phyloP scores from a whole-genome alignment of 768 basidiomycete species.

The Rubroboletus satanas region DNA sequence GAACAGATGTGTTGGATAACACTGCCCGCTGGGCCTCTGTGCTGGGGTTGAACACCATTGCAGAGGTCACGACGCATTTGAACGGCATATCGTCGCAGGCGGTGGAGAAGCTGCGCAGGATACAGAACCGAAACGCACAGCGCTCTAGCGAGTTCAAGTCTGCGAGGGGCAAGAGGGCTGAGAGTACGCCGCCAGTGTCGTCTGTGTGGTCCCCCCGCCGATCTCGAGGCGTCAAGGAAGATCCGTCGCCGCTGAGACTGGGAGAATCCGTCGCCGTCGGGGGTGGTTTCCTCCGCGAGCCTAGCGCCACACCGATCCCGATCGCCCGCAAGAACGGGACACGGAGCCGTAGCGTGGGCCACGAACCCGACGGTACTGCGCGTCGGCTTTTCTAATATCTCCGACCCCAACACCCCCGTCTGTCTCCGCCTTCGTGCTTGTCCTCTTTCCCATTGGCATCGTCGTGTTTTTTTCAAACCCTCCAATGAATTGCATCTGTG shows the following conservation, averaged over 20 bases:
- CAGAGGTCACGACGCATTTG: conserved; percentile 19
- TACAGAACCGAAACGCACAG: conserved; percentile 6
- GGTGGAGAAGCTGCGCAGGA: conserved; percentile 19
- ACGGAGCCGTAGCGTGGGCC: conserved; percentile 29
- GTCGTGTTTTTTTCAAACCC: neutral
- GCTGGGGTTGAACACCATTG: conserved; percentile 18
- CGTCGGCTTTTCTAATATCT: conserved; percentile 16
- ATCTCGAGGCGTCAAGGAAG: conserved; percentile 14
- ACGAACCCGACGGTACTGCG: conserved; percentile 12
- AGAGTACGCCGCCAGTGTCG: conserved; percentile 29
- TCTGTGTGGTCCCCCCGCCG: conserved; percentile 17
- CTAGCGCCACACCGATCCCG: conserved; percentile 23
- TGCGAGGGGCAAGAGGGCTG: conserved; percentile 21
- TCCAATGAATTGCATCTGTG: conserved; percentile 8
- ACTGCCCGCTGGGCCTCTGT: conserved; percentile 30
- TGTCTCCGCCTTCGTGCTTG: neutral
- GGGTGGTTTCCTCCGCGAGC: conserved; percentile 28
- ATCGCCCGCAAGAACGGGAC: conserved; percentile 17
- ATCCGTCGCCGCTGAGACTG: neutral
- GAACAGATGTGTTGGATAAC: conserved; percentile 22
- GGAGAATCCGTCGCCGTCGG: conserved; percentile 3
- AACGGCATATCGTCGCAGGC: conserved; percentile 16
- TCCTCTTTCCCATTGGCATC: neutral
- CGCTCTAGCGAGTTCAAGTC: neutral
- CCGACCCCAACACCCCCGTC: neutral